phyloP scores from a whole-genome alignment of 129 eudicot species.

The Solidago caesia region DNA sequence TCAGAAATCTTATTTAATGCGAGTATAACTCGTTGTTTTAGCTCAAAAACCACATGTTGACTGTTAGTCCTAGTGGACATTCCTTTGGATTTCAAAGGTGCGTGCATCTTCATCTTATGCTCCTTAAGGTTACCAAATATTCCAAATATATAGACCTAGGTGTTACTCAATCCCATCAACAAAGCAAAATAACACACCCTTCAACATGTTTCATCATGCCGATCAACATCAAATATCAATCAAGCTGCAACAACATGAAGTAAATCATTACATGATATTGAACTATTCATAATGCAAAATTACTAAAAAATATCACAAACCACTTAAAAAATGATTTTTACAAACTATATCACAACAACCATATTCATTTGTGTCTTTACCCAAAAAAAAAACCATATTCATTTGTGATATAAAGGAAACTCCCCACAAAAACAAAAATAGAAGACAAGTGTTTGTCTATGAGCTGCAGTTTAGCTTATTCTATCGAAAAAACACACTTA shows the following conservation, averaged over 20 bases:
- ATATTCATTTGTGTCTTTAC: too few species aligned
- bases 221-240: slow-evolving; percentile 2
- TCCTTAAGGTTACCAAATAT: slow-evolving; percentile 17
- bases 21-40: slow-evolving; percentile 66
- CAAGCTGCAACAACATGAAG: background rate
- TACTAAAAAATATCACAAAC: background rate
- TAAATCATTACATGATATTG: background rate
- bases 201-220: slow-evolving; percentile 22
- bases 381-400: too few species aligned
- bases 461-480: too few species aligned
- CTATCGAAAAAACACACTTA: too few species aligned
- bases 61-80: slow-evolving; percentile 42
- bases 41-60: slow-evolving; percentile 67
- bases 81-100: slow-evolving; percentile 53
- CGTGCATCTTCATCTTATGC: slow-evolving; percentile 54
- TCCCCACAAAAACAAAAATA: background rate
- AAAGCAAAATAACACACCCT: slow-evolving; percentile 3
- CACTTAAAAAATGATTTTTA: background rate
- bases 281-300: background rate
- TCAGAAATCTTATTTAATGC: slow-evolving; percentile 83
- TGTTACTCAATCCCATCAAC: slow-evolving; percentile 16
- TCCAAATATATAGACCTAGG: background rate
- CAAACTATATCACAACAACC: background rate
- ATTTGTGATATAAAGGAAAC: background rate
- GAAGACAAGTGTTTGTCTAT: too few species aligned